phyloP scores from a whole-genome alignment of 1,284 basidiomycete genomes.

The Marasmius oreades region DNA sequence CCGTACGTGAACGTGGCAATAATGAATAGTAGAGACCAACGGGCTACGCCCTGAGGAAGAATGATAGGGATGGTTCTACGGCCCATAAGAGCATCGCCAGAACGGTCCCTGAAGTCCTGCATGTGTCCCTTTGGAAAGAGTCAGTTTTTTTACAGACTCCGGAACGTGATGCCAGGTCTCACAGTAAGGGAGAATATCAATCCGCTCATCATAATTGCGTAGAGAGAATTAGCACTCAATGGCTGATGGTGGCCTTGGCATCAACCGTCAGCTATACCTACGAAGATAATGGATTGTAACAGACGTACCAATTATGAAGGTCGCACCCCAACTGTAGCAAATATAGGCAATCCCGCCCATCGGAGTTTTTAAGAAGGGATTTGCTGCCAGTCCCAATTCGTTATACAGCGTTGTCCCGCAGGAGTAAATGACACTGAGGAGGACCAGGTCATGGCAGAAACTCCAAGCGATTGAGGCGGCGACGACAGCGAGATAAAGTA shows the following conservation, averaged over 20 bases:
- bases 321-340: constrained; percentile 32
- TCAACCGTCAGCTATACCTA: not conserved
- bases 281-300: not conserved
- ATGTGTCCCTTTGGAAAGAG: constrained; percentile 21
- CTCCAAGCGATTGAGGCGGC: constrained; percentile 20
- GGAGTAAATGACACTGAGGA: constrained; percentile 25
- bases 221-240: constrained; percentile 16
- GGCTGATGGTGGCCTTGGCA: constrained; percentile 17
- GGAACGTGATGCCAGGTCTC: not conserved
- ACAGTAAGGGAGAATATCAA: constrained; percentile 28
- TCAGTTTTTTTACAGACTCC: not conserved
- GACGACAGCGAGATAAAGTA: constrained; percentile 24
- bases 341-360: constrained; percentile 30
- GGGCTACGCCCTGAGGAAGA: constrained; percentile 11
- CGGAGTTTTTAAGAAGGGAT: constrained; percentile 29
- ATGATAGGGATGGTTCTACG: constrained; percentile 29
- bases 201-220: constrained; percentile 24
- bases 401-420: constrained; percentile 29
- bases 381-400: constrained; percentile 26
- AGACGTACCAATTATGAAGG: constrained; percentile 28
- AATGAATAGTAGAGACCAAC: not conserved
- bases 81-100: constrained; percentile 27
- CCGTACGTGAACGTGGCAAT: not conserved
- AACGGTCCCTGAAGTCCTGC: constrained; percentile 32
- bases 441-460: constrained; percentile 21